Base-by-base conservation (phyloP, 441 rosid genomes). In the Arabidopsis lyrata region DNA sequence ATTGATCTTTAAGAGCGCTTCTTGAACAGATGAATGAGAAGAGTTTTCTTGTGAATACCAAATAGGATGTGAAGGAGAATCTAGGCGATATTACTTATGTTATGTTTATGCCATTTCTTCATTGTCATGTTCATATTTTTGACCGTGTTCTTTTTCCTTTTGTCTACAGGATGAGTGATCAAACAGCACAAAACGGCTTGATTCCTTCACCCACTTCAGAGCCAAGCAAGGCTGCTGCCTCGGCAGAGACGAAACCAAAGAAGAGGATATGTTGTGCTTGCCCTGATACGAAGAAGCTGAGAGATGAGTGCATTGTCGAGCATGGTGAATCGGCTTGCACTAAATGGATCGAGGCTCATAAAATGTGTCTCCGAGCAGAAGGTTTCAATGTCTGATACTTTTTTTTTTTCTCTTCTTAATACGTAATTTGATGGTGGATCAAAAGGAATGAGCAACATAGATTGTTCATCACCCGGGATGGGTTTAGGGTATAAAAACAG, bases 261-360 rank as follows among this genome's bases (percentile, higher is more conserved):
- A 94, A 88, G 92, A 94, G 76, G 82, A 94, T 94, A 69, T 91
- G 97, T 34, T 92, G 99, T 76, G 97, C 99, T 42, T 92, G 99
- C 74, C 99, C 97, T 2, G 97, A 95, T 6, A 90, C 96, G 4
- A 92, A 95, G 83, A 87, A 77, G 81, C 86, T 92, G 38, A 90
- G 99, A 81, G 97, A 95, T 57, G 96, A 89, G 83, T 90, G 97
- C 86, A 86, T 95, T 13, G 92, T 95, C 42, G 83, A 92, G 80
- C 88, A 90, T 42, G 96, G 95, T 69, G 95, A 95, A 84, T 85
- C 85, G 4, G 91, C 97, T 71, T 95, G 99, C 71, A 78, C 81
- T 8, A 92, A 95, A 83, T 92, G 97, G 97, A 95, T 95, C 5
- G 97, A 95, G 55, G 98, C 97, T 86, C 96, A 95, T 78, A 85